Percentiles rank a stretch among this genome's conserved stretches.
These are phyloP conservation scores for Boechera stricta DNA, from an alignment of 345 rosid genomes.

Conservation along the genomic window DNA sequence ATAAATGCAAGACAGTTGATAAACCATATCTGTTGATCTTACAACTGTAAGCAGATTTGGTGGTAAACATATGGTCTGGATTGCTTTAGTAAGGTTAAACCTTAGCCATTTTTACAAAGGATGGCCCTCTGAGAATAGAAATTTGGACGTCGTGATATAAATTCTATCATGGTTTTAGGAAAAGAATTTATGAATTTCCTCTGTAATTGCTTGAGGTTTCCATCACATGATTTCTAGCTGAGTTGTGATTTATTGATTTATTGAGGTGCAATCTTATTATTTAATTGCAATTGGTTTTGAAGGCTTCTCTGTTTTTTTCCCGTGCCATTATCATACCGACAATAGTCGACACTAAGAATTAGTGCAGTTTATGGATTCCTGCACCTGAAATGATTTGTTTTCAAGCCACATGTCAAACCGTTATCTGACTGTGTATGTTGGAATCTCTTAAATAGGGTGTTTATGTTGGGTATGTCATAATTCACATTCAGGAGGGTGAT, in stretches of 20 bases:
- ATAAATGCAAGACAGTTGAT: constrained; percentile 14
- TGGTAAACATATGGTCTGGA: constrained; percentile 20
- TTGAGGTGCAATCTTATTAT: constrained; percentile 1
- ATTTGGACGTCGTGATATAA: constrained; percentile 20
- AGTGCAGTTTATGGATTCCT: constrained; percentile 42
- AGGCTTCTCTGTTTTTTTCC: constrained; percentile 26
- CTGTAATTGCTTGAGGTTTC: constrained; percentile 7
- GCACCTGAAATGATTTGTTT: constrained; percentile 50
- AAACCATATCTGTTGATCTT: constrained; percentile 22
- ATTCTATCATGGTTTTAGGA: constrained; percentile 4
- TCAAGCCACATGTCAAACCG: constrained; percentile 47
- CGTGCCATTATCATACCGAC: background rate
- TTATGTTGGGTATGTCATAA: constrained; percentile 77
- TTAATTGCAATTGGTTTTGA: background rate
- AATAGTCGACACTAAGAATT: constrained; percentile 15
- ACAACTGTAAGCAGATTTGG: constrained; percentile 15
- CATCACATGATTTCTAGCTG: constrained; percentile 20
- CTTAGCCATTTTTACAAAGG: constrained; percentile 8
- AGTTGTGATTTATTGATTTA: background rate
- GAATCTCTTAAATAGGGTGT: constrained; percentile 86
- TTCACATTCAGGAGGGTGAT: constrained; percentile 75
- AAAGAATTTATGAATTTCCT: background rate
- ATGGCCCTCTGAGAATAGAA: constrained; percentile 25
- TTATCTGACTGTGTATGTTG: constrained; percentile 68
- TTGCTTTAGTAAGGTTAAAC: constrained; percentile 6